phyloP scores from a whole-genome alignment of 1,139 yeast species.

The Yamadazyma membranifaciens region DNA sequence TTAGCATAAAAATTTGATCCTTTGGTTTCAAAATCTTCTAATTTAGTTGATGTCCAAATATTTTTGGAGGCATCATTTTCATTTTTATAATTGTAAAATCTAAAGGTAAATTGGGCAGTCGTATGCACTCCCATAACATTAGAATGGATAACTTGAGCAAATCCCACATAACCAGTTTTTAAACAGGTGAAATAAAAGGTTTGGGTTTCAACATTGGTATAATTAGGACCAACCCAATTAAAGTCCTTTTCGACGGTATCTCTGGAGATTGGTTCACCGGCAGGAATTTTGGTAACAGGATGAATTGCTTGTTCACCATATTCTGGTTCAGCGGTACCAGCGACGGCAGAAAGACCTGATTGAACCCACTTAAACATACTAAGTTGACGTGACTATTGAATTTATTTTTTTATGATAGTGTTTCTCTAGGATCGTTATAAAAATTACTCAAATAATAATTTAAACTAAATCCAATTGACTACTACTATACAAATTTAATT shows the following conservation, averaged over 20 bases:
- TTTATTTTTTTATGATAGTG: too few species aligned
- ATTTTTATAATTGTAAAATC: conserved; percentile 57
- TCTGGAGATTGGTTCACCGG: conserved; percentile 32
- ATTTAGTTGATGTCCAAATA: conserved; percentile 87
- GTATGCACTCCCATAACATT: conserved; percentile 85
- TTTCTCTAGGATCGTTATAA: too few species aligned
- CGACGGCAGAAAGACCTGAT: conserved; percentile 86
- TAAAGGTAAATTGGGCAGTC: conserved; percentile 93
- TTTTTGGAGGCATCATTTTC: conserved; percentile 31
- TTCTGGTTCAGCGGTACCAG: conserved; percentile 97
- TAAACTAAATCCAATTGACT: too few species aligned
- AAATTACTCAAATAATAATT: too few species aligned
- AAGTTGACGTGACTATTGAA: too few species aligned
- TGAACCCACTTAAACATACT: conserved; percentile 81
- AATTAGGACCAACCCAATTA: conserved; percentile 69
- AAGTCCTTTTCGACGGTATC: conserved; percentile 65
- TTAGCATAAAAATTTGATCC: conserved; percentile 85
- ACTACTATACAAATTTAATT: too few species aligned
- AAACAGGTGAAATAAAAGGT: conserved; percentile 79
- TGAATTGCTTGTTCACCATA: conserved; percentile 91
- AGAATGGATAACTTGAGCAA: conserved; percentile 93
- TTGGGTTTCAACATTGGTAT: conserved; percentile 93
- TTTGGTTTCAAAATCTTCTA: conserved; percentile 73
- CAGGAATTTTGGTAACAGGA: conserved; percentile 65
- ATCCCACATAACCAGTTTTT: conserved; percentile 67